These are phyloP conservation scores for Gossypium anomalum DNA, from an alignment of 345 rosid genomes.

Conservation along the genomic window DNA sequence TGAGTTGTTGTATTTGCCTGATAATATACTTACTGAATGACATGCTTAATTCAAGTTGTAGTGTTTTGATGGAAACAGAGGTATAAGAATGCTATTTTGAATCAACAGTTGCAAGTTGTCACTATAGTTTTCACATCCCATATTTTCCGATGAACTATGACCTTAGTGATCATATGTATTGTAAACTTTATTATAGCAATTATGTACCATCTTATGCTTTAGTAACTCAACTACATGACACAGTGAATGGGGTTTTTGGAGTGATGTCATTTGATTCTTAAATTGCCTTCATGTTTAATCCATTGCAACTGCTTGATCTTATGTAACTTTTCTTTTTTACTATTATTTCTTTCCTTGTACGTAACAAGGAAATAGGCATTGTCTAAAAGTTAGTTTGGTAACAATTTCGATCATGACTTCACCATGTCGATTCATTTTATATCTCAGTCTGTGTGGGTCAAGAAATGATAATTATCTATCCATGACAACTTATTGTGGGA, in stretches of 20 bases:
- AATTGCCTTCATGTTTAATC: neutral
- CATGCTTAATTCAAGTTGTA: neutral
- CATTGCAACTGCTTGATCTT: neutral
- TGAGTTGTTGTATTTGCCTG: neutral
- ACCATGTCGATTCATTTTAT: neutral
- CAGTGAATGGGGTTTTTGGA: neutral
- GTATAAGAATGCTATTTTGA: neutral
- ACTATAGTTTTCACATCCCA: neutral
- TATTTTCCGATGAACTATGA: neutral
- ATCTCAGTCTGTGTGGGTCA: neutral
- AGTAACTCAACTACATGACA: neutral
- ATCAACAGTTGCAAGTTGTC: neutral
- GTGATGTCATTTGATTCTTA: neutral
- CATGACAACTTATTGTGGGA: neutral
- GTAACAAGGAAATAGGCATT: constrained; percentile 1
- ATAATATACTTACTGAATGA: neutral
- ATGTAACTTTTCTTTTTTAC: neutral
- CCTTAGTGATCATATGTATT: neutral
- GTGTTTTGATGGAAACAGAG: neutral
- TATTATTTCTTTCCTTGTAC: neutral
- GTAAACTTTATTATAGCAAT: neutral
- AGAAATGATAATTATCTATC: neutral
- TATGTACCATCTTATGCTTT: neutral
- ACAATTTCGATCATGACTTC: neutral
- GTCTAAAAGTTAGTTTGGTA: neutral